A percentile compares a stretch with the other conserved stretches of the same genome.
Conservation (phyloP, 352 stramenopile genomes). For the Saprolegnia diclina region DNA sequence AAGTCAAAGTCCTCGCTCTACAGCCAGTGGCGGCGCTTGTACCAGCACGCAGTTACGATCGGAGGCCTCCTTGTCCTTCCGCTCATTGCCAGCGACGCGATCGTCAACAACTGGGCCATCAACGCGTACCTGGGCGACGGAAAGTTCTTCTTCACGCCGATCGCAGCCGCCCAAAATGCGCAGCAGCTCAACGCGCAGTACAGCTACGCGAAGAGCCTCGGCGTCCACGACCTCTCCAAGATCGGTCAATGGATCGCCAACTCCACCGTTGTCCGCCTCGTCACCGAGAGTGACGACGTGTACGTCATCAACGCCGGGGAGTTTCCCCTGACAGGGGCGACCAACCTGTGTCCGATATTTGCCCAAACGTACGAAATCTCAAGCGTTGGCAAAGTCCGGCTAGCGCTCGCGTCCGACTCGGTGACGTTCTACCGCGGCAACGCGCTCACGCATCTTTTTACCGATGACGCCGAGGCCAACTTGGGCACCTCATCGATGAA, state of each 20-base stretch:
- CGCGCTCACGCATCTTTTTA: not conserved
- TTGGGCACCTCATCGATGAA: not conserved
- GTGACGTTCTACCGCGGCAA: conserved; percentile 10
- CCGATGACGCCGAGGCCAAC: not conserved
- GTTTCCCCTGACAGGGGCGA: not conserved
- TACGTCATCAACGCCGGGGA: conserved; percentile 3
- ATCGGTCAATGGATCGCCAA: conserved; percentile 3
- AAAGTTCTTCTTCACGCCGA: not conserved
- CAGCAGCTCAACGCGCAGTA: not conserved
- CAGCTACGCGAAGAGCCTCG: not conserved
- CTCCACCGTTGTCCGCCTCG: not conserved
- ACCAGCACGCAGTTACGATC: not conserved
- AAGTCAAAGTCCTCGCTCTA: not conserved
- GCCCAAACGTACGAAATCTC: not conserved
- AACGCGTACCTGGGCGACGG: conserved; percentile 14
- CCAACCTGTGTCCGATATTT: not conserved
- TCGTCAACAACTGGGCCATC: conserved; percentile 18
- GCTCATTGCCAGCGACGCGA: not conserved
- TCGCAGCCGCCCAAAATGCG: not conserved
- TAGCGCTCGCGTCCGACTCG: not conserved
- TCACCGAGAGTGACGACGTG: not conserved
- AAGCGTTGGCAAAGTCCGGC: not conserved
- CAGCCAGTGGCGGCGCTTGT: not conserved
- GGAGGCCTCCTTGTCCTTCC: not conserved
- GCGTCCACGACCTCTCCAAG: not conserved